Conservation (phyloP, 1,284 basidiomycete genomes). For the Exobasidium cylindrosporum region DNA sequence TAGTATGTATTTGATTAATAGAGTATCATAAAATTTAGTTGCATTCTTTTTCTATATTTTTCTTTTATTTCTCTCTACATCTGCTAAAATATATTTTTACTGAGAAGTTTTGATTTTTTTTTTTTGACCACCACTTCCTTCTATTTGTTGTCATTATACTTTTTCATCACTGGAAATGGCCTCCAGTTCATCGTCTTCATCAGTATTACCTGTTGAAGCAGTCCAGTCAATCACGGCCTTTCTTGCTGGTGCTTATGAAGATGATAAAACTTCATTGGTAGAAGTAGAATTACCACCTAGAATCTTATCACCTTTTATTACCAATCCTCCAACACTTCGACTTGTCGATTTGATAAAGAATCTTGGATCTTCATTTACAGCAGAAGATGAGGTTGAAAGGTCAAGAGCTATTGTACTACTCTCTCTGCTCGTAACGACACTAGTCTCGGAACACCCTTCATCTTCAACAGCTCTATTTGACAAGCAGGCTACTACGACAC, state of each 20-base stretch:
- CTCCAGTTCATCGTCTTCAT: not conserved
- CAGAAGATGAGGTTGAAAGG: constrained; percentile 11
- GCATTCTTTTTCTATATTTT: no score
- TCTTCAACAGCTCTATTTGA: constrained; percentile 61
- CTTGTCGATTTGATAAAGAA: constrained; percentile 11
- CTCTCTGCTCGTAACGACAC: constrained; percentile 13
- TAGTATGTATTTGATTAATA: no score
- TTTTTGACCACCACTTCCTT: no score
- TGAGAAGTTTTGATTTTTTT: no score
- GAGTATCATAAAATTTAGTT: no score
- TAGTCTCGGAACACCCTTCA: constrained; percentile 8
- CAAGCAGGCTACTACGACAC: constrained; percentile 69
- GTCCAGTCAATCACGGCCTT: not conserved
- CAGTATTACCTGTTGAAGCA: not conserved
- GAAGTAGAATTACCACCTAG: not conserved
- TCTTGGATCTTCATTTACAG: constrained; percentile 10
- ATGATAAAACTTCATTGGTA: not conserved
- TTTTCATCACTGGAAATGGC: no score
- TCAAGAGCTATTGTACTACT: constrained; percentile 12
- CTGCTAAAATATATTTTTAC: no score
- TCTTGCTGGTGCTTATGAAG: not conserved
- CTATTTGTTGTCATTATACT: no score
- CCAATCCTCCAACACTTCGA: not conserved
- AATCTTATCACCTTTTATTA: not conserved
- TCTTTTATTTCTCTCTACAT: no score